phyloP scores from a whole-genome alignment of 257 asterid genomes.

The Solanum virginianum region DNA sequence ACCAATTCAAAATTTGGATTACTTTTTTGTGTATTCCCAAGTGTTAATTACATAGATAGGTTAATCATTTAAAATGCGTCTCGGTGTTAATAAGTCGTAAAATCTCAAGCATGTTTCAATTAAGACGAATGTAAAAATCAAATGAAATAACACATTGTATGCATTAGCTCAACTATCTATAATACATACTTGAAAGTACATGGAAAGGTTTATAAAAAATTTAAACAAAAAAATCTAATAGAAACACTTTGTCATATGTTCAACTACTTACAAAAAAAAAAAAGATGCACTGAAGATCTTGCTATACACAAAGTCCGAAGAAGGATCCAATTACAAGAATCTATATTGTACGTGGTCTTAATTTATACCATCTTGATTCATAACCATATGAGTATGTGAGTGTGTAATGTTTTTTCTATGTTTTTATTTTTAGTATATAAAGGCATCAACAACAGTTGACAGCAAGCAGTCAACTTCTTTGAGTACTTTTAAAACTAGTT shows the following conservation, averaged over 20 bases:
- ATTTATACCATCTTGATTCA: background rate
- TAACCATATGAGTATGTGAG: background rate
- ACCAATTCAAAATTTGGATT: background rate
- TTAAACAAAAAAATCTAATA: background rate
- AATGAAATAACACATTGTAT: background rate
- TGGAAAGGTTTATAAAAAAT: background rate
- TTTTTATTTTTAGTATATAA: background rate
- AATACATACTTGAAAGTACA: no score
- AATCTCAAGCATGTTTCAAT: background rate
- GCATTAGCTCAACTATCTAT: background rate
- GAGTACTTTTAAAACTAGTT: background rate
- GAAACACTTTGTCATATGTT: background rate
- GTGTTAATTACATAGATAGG: background rate
- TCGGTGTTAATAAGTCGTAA: background rate
- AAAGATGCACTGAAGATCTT: no score
- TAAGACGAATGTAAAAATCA: background rate
- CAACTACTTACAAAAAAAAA: no score
- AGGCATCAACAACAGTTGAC: background rate
- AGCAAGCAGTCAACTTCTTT: background rate
- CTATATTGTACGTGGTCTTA: no score
- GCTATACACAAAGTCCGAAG: accelerated
- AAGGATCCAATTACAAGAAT: accelerated
- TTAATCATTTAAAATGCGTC: background rate
- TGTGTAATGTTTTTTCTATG: background rate
- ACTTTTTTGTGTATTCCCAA: background rate